A percentile compares a stretch with the other conserved stretches of the same genome.
Conservation (phyloP, 768 basidiomycete species). For the Lanmaoa rubissima region DNA sequence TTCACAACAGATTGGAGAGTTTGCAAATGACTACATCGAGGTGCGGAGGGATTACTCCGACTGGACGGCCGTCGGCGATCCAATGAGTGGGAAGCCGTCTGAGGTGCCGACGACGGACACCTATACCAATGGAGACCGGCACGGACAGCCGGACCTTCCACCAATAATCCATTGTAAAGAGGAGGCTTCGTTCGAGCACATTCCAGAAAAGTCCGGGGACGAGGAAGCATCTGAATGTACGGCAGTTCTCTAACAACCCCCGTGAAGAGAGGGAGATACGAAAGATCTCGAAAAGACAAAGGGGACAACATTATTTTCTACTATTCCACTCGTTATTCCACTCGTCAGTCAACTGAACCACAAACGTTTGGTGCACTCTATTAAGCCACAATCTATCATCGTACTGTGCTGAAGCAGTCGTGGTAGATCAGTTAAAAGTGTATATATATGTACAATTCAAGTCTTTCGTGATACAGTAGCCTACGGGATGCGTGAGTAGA, state of each 20-base stretch:
- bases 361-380: neutral
- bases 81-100: conserved; percentile 4
- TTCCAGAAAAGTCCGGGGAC: conserved; percentile 15
- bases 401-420: neutral
- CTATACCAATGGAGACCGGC: conserved; percentile 35
- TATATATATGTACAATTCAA: conserved; percentile 1
- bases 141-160: conserved; percentile 36
- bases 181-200: conserved; percentile 12
- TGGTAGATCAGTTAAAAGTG: neutral
- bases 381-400: neutral
- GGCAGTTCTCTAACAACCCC: neutral
- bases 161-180: conserved; percentile 7
- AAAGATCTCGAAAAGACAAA: neutral
- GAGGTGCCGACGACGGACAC: conserved; percentile 11
- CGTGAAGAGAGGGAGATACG: neutral
- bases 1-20: conserved; percentile 56
- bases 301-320: neutral
- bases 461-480: neutral
- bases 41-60: conserved; percentile 66
- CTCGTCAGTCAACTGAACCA: neutral
- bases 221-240: neutral
- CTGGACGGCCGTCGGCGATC: conserved; percentile 37
- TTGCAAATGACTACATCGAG: conserved; percentile 68
- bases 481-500: neutral
- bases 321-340: neutral